Evolutionary conservation across 2,329 filamentous ascomycete species (phyloP), one percentile per base, ranked within the genome.

Genomic region (Pestalotiopsis sp.): DNA sequence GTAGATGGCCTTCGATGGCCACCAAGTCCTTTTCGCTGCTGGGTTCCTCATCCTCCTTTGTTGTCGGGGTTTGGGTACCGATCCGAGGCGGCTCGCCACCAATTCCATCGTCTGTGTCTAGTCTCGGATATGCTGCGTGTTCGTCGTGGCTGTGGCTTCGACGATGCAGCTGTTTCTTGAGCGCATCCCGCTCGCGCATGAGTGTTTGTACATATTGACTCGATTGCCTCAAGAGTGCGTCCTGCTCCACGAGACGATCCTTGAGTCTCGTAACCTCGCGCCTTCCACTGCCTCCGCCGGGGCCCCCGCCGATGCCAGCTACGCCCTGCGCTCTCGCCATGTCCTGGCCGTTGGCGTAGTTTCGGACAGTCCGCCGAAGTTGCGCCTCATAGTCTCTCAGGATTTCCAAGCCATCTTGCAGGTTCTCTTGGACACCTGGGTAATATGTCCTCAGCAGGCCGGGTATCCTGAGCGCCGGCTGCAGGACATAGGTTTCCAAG

Each of bases 241-340:
- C 71, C 66, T 73, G 70, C 65, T 73, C 71, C 27, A 72, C 66
- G n/a, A 73, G 36, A 3, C 71, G 61, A 41, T 72, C 70, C 66
- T 71, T 72, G 14, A 72, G 67, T 11, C 68, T 67, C 25, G 62
- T 67, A 27, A 70, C 49, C 65, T 71, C 69, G 12, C 31, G 65
- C 27, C 45, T 68, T 4, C 20, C 62, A 23, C 57, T 64, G 27
- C 27, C 27, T 12, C 20, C 65, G 17, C 11, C 61, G 27, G 5
- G 45, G 11, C 9, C 68, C n/a, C 14, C 20, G 27, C 59, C 59
- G 5, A 12, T 39, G 27, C 45, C 17, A 23, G 45, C 17, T 14
- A 65, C 57, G 13, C 67, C 65, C 59, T 71, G 66, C 9, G 62
- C 63, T 31, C 67, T 52, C 7, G 59, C 68, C 69, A 70, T 69